phyloP scores from a whole-genome alignment of 495 filamentous ascomycete genomes.

The Penicilliopsis zonata region DNA sequence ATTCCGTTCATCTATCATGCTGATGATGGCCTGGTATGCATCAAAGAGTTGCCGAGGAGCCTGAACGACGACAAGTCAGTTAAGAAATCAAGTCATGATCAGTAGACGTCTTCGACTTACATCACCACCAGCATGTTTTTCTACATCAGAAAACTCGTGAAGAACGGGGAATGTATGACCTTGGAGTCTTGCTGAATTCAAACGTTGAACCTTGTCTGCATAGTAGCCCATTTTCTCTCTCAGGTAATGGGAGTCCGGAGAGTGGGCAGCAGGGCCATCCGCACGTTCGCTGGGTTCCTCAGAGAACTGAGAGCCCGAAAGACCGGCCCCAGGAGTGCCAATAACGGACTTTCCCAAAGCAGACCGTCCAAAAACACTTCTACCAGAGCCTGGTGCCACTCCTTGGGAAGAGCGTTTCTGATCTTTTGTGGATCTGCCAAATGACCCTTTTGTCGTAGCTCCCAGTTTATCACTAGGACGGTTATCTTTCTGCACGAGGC shows the following conservation, averaged over 20 bases:
- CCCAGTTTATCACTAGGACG: constrained; percentile 26
- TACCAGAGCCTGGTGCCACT: constrained; percentile 25
- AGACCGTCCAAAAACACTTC: constrained; percentile 63
- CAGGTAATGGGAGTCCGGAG: constrained; percentile 56
- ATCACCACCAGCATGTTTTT: constrained; percentile 53
- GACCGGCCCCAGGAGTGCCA: constrained; percentile 56
- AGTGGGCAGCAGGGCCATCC: constrained; percentile 23
- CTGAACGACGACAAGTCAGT: constrained; percentile 17
- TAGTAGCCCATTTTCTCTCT: constrained; percentile 72
- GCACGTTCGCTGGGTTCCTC: constrained; percentile 51
- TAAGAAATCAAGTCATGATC: neutral
- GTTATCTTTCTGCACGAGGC: constrained; percentile 57
- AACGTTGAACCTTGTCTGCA: constrained; percentile 58
- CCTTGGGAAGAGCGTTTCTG: constrained; percentile 21
- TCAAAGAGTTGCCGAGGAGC: constrained; percentile 57
- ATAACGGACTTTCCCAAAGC: constrained; percentile 70
- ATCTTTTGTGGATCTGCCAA: constrained; percentile 45
- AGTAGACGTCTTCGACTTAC: constrained; percentile 18
- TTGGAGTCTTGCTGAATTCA: constrained; percentile 62
- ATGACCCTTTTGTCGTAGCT: constrained; percentile 32
- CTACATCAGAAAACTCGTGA: constrained; percentile 58
- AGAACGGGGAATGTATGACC: constrained; percentile 55
- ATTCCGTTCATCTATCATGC: constrained; percentile 56
- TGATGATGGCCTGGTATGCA: constrained; percentile 66
- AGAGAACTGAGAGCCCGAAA: constrained; percentile 42